These are phyloP conservation scores for Xylaria intraflava DNA, from an alignment of 495 filamentous ascomycete genomes.

Conservation along the genomic window DNA sequence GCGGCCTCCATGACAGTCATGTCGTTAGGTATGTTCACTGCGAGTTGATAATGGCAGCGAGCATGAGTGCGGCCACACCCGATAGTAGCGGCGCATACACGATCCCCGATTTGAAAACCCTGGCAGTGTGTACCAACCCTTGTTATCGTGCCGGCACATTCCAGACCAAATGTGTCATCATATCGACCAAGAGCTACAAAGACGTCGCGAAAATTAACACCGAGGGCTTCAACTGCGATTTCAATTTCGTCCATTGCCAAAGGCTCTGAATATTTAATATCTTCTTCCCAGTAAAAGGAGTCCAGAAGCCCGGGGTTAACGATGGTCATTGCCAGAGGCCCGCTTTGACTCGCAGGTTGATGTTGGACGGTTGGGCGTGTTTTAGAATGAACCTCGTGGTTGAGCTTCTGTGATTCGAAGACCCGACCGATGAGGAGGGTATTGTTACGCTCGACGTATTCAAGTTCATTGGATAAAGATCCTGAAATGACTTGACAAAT, in stretches of 20 bases:
- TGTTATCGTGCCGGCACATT: background rate
- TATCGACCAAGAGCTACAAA: background rate
- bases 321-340: too few relatives aligned
- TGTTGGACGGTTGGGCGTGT: too few relatives aligned
- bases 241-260: background rate
- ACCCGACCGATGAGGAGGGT: too few relatives aligned
- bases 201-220: background rate
- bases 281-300: background rate
- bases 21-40: background rate
- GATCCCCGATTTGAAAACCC: background rate
- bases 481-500: too few relatives aligned
- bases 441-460: too few relatives aligned
- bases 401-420: too few relatives aligned
- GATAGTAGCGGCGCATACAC: background rate
- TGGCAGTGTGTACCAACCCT: background rate
- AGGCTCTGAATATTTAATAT: background rate
- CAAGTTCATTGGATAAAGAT: too few relatives aligned
- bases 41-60: background rate
- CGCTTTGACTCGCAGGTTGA: too few relatives aligned
- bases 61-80: background rate
- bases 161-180: background rate
- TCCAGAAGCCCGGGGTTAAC: background rate
- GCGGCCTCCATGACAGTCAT: background rate
- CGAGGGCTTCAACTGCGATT: background rate
- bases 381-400: too few relatives aligned